Conservation (phyloP, 2,329 filamentous ascomycete species). For the Botrytis aclada region DNA sequence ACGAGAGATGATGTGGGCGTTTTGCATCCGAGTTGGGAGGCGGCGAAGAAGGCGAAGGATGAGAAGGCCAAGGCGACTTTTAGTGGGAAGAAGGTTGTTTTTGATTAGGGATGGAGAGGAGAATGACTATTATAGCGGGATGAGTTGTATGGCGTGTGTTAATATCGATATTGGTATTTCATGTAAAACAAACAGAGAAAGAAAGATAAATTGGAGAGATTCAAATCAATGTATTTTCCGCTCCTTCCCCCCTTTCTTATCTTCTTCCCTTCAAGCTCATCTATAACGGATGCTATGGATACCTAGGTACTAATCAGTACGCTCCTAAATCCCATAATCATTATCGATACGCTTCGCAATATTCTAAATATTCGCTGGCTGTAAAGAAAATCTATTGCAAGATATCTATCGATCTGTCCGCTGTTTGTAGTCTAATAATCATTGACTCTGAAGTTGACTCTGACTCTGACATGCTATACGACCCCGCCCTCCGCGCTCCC, state of each 20-base stretch:
- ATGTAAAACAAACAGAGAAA: not conserved
- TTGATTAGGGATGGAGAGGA: conserved; percentile 44
- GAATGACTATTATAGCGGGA: no score
- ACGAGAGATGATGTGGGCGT: conserved; percentile 48
- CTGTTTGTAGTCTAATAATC: not conserved
- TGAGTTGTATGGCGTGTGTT: not conserved
- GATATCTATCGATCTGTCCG: not conserved
- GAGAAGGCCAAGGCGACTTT: conserved; percentile 51
- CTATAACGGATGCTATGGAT: not conserved
- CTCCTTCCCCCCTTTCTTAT: not conserved
- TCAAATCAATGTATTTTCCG: not conserved
- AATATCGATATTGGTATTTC: not conserved
- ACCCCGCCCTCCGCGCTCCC: no score
- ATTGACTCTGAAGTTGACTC: not conserved
- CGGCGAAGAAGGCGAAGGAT: conserved; percentile 58
- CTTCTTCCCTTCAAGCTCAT: not conserved
- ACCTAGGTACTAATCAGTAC: not conserved
- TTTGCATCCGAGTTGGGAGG: conserved; percentile 61
- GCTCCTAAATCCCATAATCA: not conserved
- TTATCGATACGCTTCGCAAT: not conserved
- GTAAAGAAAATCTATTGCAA: not conserved
- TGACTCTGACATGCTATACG: not conserved
- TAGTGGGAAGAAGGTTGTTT: conserved; percentile 56
- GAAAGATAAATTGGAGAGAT: not conserved
- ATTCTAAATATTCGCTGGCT: not conserved